Evolutionary conservation across 208 protist genomes (phyloP), one percentile per base, ranked within the genome.

Genomic region (Strigomonas culicis): DNA sequence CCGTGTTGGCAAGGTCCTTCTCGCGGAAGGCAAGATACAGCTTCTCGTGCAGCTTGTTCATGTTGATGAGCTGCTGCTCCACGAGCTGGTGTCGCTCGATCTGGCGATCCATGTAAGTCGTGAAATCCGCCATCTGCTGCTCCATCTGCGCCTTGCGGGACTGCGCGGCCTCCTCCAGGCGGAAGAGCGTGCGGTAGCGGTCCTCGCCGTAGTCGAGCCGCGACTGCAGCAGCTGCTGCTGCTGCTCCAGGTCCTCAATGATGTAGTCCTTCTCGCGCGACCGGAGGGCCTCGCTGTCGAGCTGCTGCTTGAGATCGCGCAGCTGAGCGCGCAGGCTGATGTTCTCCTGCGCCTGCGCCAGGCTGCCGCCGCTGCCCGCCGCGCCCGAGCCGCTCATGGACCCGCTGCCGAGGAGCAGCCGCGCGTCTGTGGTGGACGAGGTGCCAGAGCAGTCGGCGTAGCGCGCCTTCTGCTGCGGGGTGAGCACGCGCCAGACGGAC

Each of bases 381-480:
- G 6, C 24, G 17, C 30, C 36, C 36, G n/a, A 4, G 36, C 28
- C 10, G 39, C 39, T 46, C 19, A 44, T 19, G 30, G 13, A n/a
- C 19, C 6, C 4, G 10, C 10, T 39, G 34, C 34, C 34, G 34
- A 4, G 7, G 10, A 39, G 34, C 7, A 39, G 34, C 10, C 34
- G 34, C 34, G 34, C 34, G 34, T 39, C 34, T 13, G 34, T 10
- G 24, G 30, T n/a, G 11, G 19, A 24, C n/a, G 10, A n/a, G 2
- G 34, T 59, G 21, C 27, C 58, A 2, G 62, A 27, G 57, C 51
- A 36, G 47, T 63, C 52, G n/a, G 44, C 66, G 50, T 82, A 80
- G 15, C 76, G 72, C 32, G 68, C 66, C 63, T 82, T 81, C 69
- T 86, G 75, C 31, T 81, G 72, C 19, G 75, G 80, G 55, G 75